Base-by-base conservation (phyloP, 2,329 filamentous ascomycete genomes). In the Coleophoma cylindrospora region DNA sequence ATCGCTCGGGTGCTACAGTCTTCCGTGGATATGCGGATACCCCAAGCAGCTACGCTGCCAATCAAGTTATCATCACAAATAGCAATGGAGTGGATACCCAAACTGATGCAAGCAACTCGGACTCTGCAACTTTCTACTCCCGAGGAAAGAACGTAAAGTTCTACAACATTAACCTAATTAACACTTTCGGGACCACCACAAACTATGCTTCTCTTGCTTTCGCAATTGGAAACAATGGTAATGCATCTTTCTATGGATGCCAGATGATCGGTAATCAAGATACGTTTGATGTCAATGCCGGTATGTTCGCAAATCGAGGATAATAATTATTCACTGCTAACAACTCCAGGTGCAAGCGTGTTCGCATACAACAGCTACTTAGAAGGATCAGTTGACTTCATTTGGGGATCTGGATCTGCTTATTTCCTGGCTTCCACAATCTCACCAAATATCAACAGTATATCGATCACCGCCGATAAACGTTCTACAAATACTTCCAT, bases 151-250 rank as follows among this genome's bases (percentile, higher is more conserved):
- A 51, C 27, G 65, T 79, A 51, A 76, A 74, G 54, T 68, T 80
- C 19, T 81, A 81, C 68, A 81, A 81, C 59, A 70, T 82, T 66
- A 79, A 81, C 59, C 63, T 79, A 1, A 69, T 66, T 33, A 79
- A 79, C 40, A 64, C 70, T 11, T 62, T 69, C 47, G 76, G 75
- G 68, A 74, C 49, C 73, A 79, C 60, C 44, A 46, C 15, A 75
- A 74, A 44, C 27, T 44, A 44, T 27, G 41, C 41, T 8, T 44
- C 41, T n/a, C 41, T 44, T 22, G 41, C 17, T 21, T 44, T 44
- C n/a, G 19, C 41, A 21, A 32, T 44, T 44, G 41, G 41, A 8
- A 44, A 44, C n/a, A 44, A 44, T 27, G 41, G 41, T 15, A 44
- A 44, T 10, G 41, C 41, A 22, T 44, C 41, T 38, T 81, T 77